These are phyloP conservation scores for Nepenthes alata DNA, from an alignment of 179 eudicot species.

Conservation along the genomic window DNA sequence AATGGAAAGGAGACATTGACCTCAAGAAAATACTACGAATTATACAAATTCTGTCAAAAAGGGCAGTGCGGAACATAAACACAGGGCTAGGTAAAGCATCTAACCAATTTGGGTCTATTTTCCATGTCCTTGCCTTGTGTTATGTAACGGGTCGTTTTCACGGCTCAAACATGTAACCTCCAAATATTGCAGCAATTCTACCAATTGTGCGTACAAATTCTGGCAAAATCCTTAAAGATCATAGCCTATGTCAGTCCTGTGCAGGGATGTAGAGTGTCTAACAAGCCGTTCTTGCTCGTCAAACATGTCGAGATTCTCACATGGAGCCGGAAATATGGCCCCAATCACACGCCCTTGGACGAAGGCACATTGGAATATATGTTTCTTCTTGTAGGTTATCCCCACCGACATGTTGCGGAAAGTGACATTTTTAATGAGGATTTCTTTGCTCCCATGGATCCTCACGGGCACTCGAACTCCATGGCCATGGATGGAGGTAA, in stretches of 20 bases:
- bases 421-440: slow-evolving; percentile 52
- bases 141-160: too few relatives aligned
- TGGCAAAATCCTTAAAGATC: slow-evolving; percentile 32
- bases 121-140: too few relatives aligned
- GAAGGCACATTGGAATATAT: slow-evolving; percentile 76
- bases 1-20: too few relatives aligned
- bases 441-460: slow-evolving; percentile 73
- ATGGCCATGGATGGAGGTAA: slow-evolving; percentile 62
- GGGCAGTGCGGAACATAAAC: too few relatives aligned
- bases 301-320: slow-evolving; percentile 81
- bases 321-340: slow-evolving; percentile 67
- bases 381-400: slow-evolving; percentile 71
- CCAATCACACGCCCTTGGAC: slow-evolving; percentile 81
- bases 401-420: slow-evolving; percentile 87
- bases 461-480: slow-evolving; percentile 91
- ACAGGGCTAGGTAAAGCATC: too few relatives aligned
- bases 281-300: slow-evolving; percentile 72
- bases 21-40: too few relatives aligned
- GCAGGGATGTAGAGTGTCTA: slow-evolving; percentile 43
- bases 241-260: slow-evolving; percentile 72
- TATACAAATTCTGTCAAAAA: background rate
- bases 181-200: too few relatives aligned
- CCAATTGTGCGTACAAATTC: too few relatives aligned
- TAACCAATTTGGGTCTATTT: too few relatives aligned
- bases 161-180: too few relatives aligned